phyloP scores from a whole-genome alignment of 2,329 filamentous ascomycete genomes.

The Colletotrichum camelliae region DNA sequence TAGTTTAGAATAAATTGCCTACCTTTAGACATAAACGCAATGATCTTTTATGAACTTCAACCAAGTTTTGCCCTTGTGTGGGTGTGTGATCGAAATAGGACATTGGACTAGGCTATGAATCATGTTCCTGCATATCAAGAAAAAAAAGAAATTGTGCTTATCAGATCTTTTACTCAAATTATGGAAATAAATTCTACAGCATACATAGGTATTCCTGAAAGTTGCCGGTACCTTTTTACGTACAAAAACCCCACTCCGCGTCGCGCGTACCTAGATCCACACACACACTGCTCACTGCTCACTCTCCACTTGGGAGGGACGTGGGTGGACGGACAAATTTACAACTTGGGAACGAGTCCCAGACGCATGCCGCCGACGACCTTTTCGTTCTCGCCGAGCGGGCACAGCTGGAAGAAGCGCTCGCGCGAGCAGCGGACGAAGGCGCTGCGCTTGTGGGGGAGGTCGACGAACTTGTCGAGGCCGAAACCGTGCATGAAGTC shows the following conservation, averaged over 20 bases:
- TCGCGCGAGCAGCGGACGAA: slow-evolving; percentile 69
- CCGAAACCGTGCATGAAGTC: slow-evolving; percentile 77
- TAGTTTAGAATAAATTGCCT: not conserved
- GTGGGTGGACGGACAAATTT: slow-evolving; percentile 18
- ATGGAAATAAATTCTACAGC: not conserved
- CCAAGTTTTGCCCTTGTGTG: not conserved
- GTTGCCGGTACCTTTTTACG: not conserved
- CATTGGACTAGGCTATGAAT: not conserved
- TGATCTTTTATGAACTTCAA: not conserved
- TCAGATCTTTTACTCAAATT: not conserved
- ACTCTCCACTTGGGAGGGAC: not conserved
- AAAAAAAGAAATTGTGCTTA: not conserved
- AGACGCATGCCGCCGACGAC: slow-evolving; percentile 58
- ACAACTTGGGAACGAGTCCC: slow-evolving; percentile 60
- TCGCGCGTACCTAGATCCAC: not conserved
- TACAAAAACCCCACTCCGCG: not conserved
- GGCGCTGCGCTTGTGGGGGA: slow-evolving; percentile 75
- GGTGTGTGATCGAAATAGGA: not conserved
- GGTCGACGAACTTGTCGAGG: slow-evolving; percentile 74
- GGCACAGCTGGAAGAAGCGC: slow-evolving; percentile 73
- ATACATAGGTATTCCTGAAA: not conserved
- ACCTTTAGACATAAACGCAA: not conserved
- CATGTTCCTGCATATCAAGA: not conserved
- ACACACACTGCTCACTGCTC: not conserved
- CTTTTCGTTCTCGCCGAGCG: slow-evolving; percentile 62